A percentile compares a stretch with the other conserved stretches of the same genome.
phyloP scores from a whole-genome alignment of 2,329 filamentous ascomycete species.

The Neophaeococcomyces aloes region DNA sequence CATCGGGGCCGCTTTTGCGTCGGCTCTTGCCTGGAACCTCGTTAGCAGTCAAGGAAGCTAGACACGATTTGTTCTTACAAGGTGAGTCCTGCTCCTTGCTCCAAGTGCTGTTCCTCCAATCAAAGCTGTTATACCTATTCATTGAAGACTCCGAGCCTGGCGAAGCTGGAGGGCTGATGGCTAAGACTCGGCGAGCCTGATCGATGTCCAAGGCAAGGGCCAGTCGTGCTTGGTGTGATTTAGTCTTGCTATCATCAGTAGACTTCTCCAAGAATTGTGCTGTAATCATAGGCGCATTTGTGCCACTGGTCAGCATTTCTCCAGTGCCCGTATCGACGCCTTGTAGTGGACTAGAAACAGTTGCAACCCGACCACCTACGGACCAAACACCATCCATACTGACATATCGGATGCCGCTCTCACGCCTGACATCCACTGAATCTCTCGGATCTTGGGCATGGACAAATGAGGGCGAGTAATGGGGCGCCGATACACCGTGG shows the following conservation, averaged over 20 bases:
- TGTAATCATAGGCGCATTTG: slow-evolving; percentile 56
- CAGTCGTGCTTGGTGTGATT: slow-evolving; percentile 62
- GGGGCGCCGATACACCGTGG: slow-evolving; percentile 14
- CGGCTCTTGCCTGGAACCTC: slow-evolving; percentile 6
- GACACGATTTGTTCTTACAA: slow-evolving; percentile 25
- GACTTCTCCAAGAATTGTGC: slow-evolving; percentile 45
- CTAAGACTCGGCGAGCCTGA: slow-evolving; percentile 54
- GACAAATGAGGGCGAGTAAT: slow-evolving; percentile 20
- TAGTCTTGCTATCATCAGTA: slow-evolving; percentile 49
- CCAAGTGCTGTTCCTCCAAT: slow-evolving; percentile 34
- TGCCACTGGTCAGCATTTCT: slow-evolving; percentile 56
- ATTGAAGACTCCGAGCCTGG: slow-evolving; percentile 17
- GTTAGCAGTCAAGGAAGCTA: slow-evolving; percentile 15
- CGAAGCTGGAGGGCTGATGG: slow-evolving; percentile 33
- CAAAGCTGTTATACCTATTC: slow-evolving; percentile 25
- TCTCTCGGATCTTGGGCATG: slow-evolving; percentile 44
- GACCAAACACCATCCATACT: slow-evolving; percentile 66
- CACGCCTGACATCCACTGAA: slow-evolving; percentile 1
- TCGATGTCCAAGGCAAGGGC: slow-evolving; percentile 75
- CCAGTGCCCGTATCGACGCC: slow-evolving; percentile 53
- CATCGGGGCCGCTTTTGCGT: not conserved
- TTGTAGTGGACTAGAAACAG: slow-evolving; percentile 33
- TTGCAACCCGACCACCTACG: slow-evolving; percentile 59
- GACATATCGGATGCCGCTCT: slow-evolving; percentile 34
- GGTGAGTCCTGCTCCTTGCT: slow-evolving; percentile 24